These are phyloP conservation scores for Pistacia vera DNA, from an alignment of 345 rosid genomes.

Conservation along the genomic window DNA sequence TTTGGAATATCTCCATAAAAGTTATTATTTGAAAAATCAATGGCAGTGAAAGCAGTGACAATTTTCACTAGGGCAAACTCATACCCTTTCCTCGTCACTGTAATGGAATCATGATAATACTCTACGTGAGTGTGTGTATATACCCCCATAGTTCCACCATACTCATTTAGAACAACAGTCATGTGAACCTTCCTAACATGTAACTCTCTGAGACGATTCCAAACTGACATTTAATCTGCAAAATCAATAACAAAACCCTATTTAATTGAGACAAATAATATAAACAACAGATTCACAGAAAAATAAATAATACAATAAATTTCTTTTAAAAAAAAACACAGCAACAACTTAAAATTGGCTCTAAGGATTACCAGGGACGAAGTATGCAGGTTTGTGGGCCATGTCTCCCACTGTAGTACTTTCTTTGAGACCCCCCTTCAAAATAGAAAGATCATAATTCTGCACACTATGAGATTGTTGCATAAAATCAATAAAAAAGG, in stretches of 20 bases:
- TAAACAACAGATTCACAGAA: background rate
- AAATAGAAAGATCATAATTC: constrained; percentile 61
- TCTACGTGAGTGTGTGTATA: constrained; percentile 25
- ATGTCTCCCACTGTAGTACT: constrained; percentile 80
- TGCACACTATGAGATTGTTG: constrained; percentile 43
- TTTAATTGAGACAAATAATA: constrained; percentile 1
- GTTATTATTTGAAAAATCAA: too few relatives aligned
- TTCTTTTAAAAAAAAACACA: background rate
- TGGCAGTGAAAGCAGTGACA: too few relatives aligned
- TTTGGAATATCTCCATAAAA: too few relatives aligned
- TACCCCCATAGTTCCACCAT: constrained; percentile 99
- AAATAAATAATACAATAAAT: background rate
- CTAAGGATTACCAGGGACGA: constrained; percentile 79
- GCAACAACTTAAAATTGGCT: constrained; percentile 4
- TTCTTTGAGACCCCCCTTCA: constrained; percentile 93
- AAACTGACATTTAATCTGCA: constrained; percentile 99
- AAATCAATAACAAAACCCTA: constrained; percentile 23
- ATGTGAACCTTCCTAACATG: constrained; percentile 96
- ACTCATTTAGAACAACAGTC: constrained; percentile 46
- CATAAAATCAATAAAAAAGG: constrained; percentile 38
- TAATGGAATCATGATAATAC: too few relatives aligned
- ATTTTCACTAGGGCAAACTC: too few relatives aligned
- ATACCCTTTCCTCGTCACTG: too few relatives aligned
- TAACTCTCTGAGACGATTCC: constrained; percentile 99
- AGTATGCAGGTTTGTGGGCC: constrained; percentile 99